Evolutionary conservation across 257 asterid genomes (phyloP).

Genomic region (Thymus quinquecostatus): DNA sequence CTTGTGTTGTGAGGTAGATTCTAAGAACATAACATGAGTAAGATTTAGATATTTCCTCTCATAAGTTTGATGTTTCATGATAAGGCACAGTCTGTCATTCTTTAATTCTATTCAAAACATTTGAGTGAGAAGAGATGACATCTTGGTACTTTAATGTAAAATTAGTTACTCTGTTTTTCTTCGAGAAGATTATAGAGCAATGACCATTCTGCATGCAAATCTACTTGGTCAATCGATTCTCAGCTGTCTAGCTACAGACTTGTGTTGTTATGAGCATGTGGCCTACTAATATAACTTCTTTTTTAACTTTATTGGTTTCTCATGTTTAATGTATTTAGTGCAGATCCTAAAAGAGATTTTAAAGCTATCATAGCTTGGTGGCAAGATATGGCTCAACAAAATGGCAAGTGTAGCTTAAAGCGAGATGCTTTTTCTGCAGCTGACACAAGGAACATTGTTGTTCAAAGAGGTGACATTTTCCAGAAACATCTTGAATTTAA

Average conservation of each 20-base stretch:
- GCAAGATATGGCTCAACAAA: constrained; percentile 97
- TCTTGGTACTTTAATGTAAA: neutral
- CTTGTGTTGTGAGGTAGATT: constrained; percentile 1
- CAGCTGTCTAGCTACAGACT: constrained; percentile 23
- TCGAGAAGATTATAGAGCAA: neutral
- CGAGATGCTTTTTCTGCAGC: constrained; percentile 36
- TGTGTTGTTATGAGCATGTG: constrained; percentile 16
- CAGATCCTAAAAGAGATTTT: constrained; percentile 74
- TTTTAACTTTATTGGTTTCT: constrained; percentile 15
- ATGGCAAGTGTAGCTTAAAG: constrained; percentile 55
- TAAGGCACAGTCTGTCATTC: neutral
- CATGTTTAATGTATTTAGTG: constrained; percentile 22
- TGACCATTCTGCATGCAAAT: constrained; percentile 3
- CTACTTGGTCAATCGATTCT: constrained; percentile 18
- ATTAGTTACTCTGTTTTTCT: neutral
- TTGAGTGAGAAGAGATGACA: too few species aligned
- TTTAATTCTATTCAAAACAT: neutral
- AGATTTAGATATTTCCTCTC: constrained; percentile 18
- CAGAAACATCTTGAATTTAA: neutral
- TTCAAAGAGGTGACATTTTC: constrained; percentile 61
- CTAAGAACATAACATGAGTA: neutral
- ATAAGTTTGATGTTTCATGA: constrained; percentile 13
- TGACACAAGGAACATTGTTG: constrained; percentile 40
- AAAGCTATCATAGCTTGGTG: constrained; percentile 96
- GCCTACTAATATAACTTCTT: neutral